phyloP scores from a whole-genome alignment of 495 filamentous ascomycete genomes.

The Xylaria palmicola region DNA sequence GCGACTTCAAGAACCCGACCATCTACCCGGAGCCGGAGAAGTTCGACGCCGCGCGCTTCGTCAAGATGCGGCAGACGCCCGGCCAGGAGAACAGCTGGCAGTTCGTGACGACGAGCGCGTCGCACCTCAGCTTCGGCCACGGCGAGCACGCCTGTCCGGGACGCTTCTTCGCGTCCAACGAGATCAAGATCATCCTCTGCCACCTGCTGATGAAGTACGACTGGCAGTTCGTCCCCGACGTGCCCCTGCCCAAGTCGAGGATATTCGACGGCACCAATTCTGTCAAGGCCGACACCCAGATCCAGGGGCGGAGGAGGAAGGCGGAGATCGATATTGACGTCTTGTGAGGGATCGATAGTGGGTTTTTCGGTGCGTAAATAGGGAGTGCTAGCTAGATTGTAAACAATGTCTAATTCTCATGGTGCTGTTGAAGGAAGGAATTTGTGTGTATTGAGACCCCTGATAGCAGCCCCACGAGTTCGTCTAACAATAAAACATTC shows the following conservation, averaged over 20 bases:
- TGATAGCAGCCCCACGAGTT: too few relatives aligned
- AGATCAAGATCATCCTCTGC: constrained; percentile 49
- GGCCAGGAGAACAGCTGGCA: constrained; percentile 48
- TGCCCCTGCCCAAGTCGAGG: constrained; percentile 27
- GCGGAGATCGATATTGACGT: constrained; percentile 29
- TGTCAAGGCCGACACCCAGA: constrained; percentile 22
- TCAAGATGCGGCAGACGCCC: constrained; percentile 41
- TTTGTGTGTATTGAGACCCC: background rate
- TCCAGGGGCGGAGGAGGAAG: constrained; percentile 30
- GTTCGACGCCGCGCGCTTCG: constrained; percentile 49
- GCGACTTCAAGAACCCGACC: constrained; percentile 37
- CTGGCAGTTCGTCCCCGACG: constrained; percentile 35
- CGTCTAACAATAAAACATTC: too few relatives aligned
- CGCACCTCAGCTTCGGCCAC: constrained; percentile 48
- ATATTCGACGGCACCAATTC: constrained; percentile 19
- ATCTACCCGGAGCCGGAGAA: constrained; percentile 43
- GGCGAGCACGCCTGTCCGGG: constrained; percentile 54
- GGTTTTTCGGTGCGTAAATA: too few relatives aligned
- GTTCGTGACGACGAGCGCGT: constrained; percentile 46
- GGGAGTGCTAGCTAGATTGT: too few relatives aligned
- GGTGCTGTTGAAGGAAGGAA: background rate
- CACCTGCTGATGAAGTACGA: constrained; percentile 49
- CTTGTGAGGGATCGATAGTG: background rate
- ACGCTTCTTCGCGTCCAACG: constrained; percentile 49
- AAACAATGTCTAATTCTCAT: background rate